These are phyloP conservation scores for Trichosporon coremiiforme DNA, from an alignment of 1,284 basidiomycete genomes.

Conservation along the genomic window DNA sequence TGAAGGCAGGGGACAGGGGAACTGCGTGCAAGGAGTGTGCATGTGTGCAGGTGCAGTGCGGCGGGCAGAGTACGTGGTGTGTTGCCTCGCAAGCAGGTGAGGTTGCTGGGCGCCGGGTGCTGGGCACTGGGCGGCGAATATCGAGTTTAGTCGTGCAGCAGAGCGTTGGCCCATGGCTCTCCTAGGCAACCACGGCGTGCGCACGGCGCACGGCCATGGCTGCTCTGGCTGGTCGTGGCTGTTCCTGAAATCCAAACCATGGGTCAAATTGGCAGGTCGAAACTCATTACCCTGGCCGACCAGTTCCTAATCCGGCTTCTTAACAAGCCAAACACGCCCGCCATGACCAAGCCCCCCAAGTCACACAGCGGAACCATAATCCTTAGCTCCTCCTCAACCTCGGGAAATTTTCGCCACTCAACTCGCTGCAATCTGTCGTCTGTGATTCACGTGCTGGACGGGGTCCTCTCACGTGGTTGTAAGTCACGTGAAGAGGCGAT, in stretches of 20 bases:
- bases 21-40: neutral
- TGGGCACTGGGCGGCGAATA: neutral
- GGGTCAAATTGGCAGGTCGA: constrained; percentile 16
- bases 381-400: neutral
- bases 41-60: neutral
- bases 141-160: neutral
- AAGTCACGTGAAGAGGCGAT: neutral
- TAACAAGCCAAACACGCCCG: neutral
- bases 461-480: too few species aligned
- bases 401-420: constrained; percentile 2
- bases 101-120: neutral
- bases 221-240: neutral
- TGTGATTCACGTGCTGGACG: too few species aligned
- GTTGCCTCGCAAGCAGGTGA: neutral
- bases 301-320: neutral
- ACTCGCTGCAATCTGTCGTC: neutral
- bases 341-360: neutral
- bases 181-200: too few species aligned
- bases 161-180: too few species aligned
- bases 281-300: neutral
- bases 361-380: neutral
- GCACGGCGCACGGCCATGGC: too few species aligned
- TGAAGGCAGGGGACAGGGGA: too few species aligned
- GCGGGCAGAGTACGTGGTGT: too few species aligned
- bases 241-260: neutral